Base-by-base conservation (phyloP, 1,139 yeast genomes). In the Cylindricascospora bacillispora region DNA sequence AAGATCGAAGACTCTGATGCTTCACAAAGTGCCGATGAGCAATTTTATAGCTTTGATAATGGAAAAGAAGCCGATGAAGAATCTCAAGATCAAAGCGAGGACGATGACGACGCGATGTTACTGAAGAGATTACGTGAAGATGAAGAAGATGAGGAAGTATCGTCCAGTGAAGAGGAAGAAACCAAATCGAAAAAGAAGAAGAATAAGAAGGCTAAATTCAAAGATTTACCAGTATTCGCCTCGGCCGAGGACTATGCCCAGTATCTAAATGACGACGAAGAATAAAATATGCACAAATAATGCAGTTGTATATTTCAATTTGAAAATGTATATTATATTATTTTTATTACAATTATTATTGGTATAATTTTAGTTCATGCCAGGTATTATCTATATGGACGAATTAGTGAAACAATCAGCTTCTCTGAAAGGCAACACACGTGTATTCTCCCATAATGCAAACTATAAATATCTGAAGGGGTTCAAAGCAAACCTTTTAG, bases 241-340 rank as follows among this genome's bases (percentile, higher is more conserved):
- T 76, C 92, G 28, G 93, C 75, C 6, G 95, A 81, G 27, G 95
- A 83, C 41, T 86, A 85, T 53, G 78, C 93, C 14, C 64, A 78
- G 49, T 78, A 77, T 47, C 60, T 82, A 53, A 65, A 68, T 28
- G 74, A 80, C 4, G 78, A 73, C 25, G 73, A 70, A 31, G 79
- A 71, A 32, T 65, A 33, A 28, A 24, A 10, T 6, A 24, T 14
- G 13, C 13, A 10, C 5, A 16, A 15, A 16, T 3, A 13, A 15
- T 6, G 5, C 14, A 15, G 6, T 10, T 23, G 25, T 23, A 23
- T 23, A 23, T 6, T 23, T n/a, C n/a, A n/a, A n/a, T n/a, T n/a
- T n/a, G n/a, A n/a, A n/a, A n/a, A n/a, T n/a, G n/a, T n/a, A n/a
- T n/a, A n/a, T n/a, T n/a, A n/a, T n/a, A n/a, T n/a, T n/a, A n/a